Evolutionary conservation across 257 asterid genomes (phyloP), one percentile per base, ranked within the genome.

Genomic region (Gentiana dahurica): DNA sequence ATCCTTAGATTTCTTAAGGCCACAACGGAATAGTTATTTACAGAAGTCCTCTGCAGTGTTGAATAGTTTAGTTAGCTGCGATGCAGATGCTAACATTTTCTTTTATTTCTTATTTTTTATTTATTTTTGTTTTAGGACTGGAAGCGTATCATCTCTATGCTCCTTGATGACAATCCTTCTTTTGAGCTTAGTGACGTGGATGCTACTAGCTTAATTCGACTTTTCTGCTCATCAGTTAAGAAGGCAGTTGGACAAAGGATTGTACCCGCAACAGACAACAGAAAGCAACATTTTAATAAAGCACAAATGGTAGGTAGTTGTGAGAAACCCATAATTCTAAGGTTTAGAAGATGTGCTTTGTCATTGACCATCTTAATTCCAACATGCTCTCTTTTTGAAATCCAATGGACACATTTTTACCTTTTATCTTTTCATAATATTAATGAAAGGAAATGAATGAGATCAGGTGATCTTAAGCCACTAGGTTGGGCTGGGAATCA

Each of bases 241-340:
- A 92, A 92, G 87, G 95, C 99, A 48, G 89, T 92, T 33, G 95
- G 95, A 58, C 97, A 85, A 78, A 88, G 80, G 78, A 92, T 92
- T 62, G 94, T 92, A 65, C 97, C 97, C 67, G 89, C 85, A 41
- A 84, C 83, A 64, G 96, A 86, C 67, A 86, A 82, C 48, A 87
- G 90, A 77, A 86, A 77, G 66, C 91, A 80, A 36, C 80, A 86
- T 63, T 65, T 68, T 38, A 84, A 80, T 63, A 90, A 84, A 68
- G 94, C 89, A 67, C 97, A 90, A 65, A 82, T 75, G 79, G 97
- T 82, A 68, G 68, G 79, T 64, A 46, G 12, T 46, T 46, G 45
- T 13, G 24, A 36, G 45, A 57, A 44, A 44, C 38, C 12, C 5
- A n/a, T 54, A 8, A 1, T 5, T 47, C 36, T 3, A 49, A 41